A percentile compares a stretch with the other conserved stretches of the same genome.
These are phyloP conservation scores for Yamadazyma triangularis DNA, from an alignment of 1,139 yeast species.

Conservation along the genomic window DNA sequence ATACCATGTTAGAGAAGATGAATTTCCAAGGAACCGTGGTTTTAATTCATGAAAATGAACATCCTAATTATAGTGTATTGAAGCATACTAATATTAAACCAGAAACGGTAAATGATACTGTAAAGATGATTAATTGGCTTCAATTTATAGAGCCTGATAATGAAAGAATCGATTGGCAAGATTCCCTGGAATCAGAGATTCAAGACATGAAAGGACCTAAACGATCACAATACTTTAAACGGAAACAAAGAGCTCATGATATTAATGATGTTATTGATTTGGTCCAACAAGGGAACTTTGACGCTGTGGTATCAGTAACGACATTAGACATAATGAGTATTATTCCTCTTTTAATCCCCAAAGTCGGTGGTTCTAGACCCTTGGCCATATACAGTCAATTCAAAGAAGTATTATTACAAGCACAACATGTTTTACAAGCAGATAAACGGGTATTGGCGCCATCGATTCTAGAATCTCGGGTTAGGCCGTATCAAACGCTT, in stretches of 20 bases:
- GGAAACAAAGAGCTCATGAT: slow-evolving; percentile 54
- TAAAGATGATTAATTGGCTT: slow-evolving; percentile 70
- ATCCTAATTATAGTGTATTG: slow-evolving; percentile 72
- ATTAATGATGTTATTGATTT: slow-evolving; percentile 50
- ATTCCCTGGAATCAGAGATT: slow-evolving; percentile 48
- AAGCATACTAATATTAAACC: slow-evolving; percentile 61
- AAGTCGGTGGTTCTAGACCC: slow-evolving; percentile 84
- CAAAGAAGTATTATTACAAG: slow-evolving; percentile 72
- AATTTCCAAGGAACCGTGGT: slow-evolving; percentile 74
- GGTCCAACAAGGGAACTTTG: slow-evolving; percentile 55
- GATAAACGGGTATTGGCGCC: slow-evolving; percentile 80
- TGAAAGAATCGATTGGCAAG: slow-evolving; percentile 48
- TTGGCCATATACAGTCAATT: slow-evolving; percentile 75
- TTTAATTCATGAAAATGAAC: slow-evolving; percentile 87
- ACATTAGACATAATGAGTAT: slow-evolving; percentile 67
- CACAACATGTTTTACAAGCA: slow-evolving; percentile 60
- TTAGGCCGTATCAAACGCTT: slow-evolving; percentile 84
- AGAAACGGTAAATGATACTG: slow-evolving; percentile 47
- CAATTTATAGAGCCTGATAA: slow-evolving; percentile 79
- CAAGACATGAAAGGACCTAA: slow-evolving; percentile 54
- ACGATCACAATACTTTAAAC: slow-evolving; percentile 63
- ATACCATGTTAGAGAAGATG: slow-evolving; percentile 88
- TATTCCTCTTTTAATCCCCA: slow-evolving; percentile 57
- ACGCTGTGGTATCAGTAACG: slow-evolving; percentile 71
- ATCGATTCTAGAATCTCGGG: slow-evolving; percentile 74